Percentiles rank a stretch among this genome's conserved stretches.
These are phyloP conservation scores for Yamadazyma songkhlaensis DNA, from an alignment of 1,139 yeast genomes.

Conservation along the genomic window DNA sequence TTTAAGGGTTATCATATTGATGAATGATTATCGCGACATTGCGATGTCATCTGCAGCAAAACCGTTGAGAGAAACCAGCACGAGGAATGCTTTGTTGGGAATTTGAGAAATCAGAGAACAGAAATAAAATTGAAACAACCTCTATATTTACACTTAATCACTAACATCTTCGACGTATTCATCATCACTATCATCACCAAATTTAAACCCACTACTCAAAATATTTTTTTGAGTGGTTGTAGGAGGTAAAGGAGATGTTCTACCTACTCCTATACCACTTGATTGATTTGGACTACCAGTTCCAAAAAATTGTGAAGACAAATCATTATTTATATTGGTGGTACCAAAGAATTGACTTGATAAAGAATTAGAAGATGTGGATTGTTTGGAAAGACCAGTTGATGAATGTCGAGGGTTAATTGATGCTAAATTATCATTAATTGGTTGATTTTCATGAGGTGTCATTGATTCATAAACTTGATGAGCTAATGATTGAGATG, in stretches of 20 bases:
- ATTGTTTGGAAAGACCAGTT: slow-evolving; percentile 38
- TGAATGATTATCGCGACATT: not conserved
- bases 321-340: slow-evolving; percentile 13
- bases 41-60: not conserved
- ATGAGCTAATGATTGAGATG: slow-evolving; percentile 48
- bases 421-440: slow-evolving; percentile 22
- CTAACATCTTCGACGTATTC: slow-evolving; percentile 7
- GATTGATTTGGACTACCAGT: slow-evolving; percentile 2
- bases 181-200: slow-evolving; percentile 30
- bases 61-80: not conserved
- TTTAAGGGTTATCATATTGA: not conserved
- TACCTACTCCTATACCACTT: slow-evolving; percentile 9
- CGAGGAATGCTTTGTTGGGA: too few species aligned
- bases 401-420: slow-evolving; percentile 38
- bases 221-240: slow-evolving; percentile 47
- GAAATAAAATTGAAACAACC: too few species aligned
- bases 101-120: not conserved
- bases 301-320: slow-evolving; percentile 18
- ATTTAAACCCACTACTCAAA: slow-evolving; percentile 32
- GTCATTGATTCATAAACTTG: slow-evolving; percentile 37
- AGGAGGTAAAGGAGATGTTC: slow-evolving; percentile 45
- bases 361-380: slow-evolving; percentile 40
- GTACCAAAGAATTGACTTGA: slow-evolving; percentile 32
- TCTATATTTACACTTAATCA: slow-evolving; percentile 4
- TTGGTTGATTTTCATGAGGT: slow-evolving; percentile 23